Evolutionary conservation across 1,284 basidiomycete genomes (phyloP), one percentile per base, ranked within the genome.

Genomic region (Ganoderma multipileum): DNA sequence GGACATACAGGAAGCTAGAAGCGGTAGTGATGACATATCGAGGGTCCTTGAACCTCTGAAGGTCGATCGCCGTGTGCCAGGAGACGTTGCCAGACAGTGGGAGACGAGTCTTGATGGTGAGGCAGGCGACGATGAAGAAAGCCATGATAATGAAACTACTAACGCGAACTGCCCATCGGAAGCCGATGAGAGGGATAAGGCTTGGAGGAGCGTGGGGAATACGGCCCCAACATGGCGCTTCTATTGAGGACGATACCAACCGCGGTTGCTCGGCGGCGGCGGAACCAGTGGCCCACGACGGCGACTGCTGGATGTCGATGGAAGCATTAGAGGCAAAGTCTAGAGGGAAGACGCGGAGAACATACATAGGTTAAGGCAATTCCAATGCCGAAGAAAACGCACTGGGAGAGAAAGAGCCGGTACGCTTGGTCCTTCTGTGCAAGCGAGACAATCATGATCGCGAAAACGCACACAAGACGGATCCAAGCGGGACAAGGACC

Each of bases 201-300:
- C n/a, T n/a, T n/a, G n/a, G n/a, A n/a, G n/a, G n/a, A n/a, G n/a
- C n/a, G n/a, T n/a, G n/a, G n/a, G n/a, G 70, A 87, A 90, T n/a
- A 91, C 77, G 8, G 91, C 86, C 90, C 90, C 39, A 91, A 90
- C 85, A 76, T 64, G 38, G 78, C 77, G 60, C 76, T 73, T 6
- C 78, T 77, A 3, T 68, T 66, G 11, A 69, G 68, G 4, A 67
- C 68, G 38, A 72, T 26, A 3, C 71, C 71, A 14, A 72, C 71
- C 8, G 66, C 71, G 23, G 65, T 65, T 61, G 73, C 61, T 71
- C 84, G 83, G 5, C 60, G 52, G 18, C 68, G 70, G 18, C 69
- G 65, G 67, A 39, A 88, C 83, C 63, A 91, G 76, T n/a, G 86
- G 3, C 68, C 66, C n/a, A 72, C 58, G 3, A 72, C 71, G 5